Evolutionary conservation across 2,329 filamentous ascomycete genomes (phyloP), one percentile per base, ranked within the genome.

Genomic region (Botrytis squamosa): DNA sequence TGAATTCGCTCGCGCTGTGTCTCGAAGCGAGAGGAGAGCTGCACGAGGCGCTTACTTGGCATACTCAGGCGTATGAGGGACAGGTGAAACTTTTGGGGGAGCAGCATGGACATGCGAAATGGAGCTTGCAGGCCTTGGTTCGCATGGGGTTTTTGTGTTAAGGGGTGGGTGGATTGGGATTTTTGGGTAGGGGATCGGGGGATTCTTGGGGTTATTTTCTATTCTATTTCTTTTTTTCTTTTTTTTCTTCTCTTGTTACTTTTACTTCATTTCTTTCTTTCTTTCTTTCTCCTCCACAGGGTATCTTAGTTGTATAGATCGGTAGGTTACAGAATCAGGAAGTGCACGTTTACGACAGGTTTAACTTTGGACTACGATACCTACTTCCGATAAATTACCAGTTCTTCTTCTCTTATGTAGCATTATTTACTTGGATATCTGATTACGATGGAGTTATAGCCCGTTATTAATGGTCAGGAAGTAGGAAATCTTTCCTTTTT

Each of bases 81-180:
- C 71, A 72, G 55, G 40, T 69, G 3, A 20, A 40, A 12, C 14
- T 72, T 20, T 72, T 68, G 6, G 63, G 71, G 0, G 36, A 36
- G 7, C 40, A 40, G 3, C 63, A 72, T 68, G 22, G 3, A 0
- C 71, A 72, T 72, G 64, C 52, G 38, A 40, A 40, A 33, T 72
- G 71, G 71, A 72, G 71, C 25, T 62, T 72, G 64, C 33, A 18
- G 71, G 64, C 71, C 18, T 49, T 72, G 25, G 25, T n/a, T 40
- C 36, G 64, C 29, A 60, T 42, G 52, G 71, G 71, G 4, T 29
- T 16, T 18, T 49, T 20, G 29, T 72, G 71, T 72, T 72, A 60
- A 14, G 25, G 25, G 44, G 22, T 18, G 29, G 29, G 6, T 44
- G 18, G 18, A 7, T 20, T 22, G 44, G 2, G 16, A n/a, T 0